These are phyloP conservation scores for Mycosphaerella arachidis DNA, from an alignment of 2,329 filamentous ascomycete genomes.

Conservation along the genomic window DNA sequence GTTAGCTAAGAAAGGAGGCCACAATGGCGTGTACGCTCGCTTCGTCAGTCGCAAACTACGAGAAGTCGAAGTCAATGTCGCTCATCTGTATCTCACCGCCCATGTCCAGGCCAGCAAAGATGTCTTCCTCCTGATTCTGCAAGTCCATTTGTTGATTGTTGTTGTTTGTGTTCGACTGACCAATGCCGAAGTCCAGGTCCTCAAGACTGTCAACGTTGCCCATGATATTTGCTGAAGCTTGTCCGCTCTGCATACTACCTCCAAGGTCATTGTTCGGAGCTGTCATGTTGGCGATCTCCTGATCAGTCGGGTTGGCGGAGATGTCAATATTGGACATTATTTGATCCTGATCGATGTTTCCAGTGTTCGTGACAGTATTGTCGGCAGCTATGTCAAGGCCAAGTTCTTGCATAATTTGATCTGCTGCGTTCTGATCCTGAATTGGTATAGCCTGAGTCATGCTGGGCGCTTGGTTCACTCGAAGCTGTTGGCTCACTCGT, in stretches of 20 bases:
- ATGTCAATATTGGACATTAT: slow-evolving; percentile 21
- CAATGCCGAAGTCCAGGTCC: slow-evolving; percentile 14
- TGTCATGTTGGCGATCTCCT: slow-evolving; percentile 23
- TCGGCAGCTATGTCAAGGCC: slow-evolving; percentile 24
- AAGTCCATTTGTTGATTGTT: slow-evolving; percentile 21
- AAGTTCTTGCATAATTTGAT: slow-evolving; percentile 35
- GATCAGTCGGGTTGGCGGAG: slow-evolving; percentile 11
- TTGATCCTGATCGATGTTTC: slow-evolving; percentile 9
- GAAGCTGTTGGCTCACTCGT: slow-evolving; percentile 37
- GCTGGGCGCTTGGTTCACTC: slow-evolving; percentile 56
- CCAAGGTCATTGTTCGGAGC: slow-evolving; percentile 23
- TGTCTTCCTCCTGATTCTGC: slow-evolving; percentile 37
- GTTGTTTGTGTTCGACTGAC: slow-evolving; percentile 23
- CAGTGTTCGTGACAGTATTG: slow-evolving; percentile 12
- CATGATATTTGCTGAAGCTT: background rate
- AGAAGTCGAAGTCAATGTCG: slow-evolving; percentile 29
- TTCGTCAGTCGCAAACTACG: background rate
- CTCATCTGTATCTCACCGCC: slow-evolving; percentile 21
- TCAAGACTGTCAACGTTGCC: slow-evolving; percentile 14
- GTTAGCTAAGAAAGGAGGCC: background rate
- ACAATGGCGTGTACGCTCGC: background rate
- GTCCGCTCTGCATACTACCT: background rate
- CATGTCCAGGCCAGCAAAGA: slow-evolving; percentile 40
- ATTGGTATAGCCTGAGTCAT: slow-evolving; percentile 25
- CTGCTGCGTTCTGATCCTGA: slow-evolving; percentile 18